Base-by-base conservation (phyloP, 345 rosid species). In the Streptanthus diversifolius region DNA sequence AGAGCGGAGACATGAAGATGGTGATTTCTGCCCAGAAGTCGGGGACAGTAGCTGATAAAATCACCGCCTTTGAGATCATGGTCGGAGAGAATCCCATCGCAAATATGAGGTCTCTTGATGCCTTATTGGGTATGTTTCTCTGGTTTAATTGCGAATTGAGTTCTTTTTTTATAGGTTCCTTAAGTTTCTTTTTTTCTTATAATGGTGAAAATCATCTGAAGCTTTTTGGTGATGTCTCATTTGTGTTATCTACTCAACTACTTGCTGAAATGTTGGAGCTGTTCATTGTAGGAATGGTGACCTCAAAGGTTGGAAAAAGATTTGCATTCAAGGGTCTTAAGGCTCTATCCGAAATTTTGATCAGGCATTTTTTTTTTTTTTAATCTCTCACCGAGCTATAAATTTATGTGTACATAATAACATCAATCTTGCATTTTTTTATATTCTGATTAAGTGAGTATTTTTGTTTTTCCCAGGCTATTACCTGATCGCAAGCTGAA, bases 401-500 rank as follows among this genome's bases (percentile, higher is more conserved):
- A 19, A 10, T 47, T 15, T 19, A 59, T 49, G 52, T 56, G 13
- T 47, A 13, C 18, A 15, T n/a, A 66, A 25, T 74, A 43, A 7
- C 52, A 10, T 40, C 24, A 1, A 3, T 18, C 44, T 35, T 74
- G 27, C 52, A 56, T 6, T 44, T 9, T 15, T 17, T 5, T 14
- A 30, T 35, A n/a, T 15, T 3, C 70, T 43, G 5, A 43, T 52
- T 22, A n/a, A 25, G 1, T 54, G 44, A 44, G 17, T 1, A 29
- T 43, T 41, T 30, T 41, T 70, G 10, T 49, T 25, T 41, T 71
- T 72, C 45, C 51, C 80, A 90, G 96, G 82, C 81, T 90, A 56
- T 82, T 95, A 77, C 99, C 98, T 79, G 99, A 91, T 82, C 88
- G 85, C 6, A 95, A 95, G 88, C 83, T 95, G 77, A 95, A 90